A percentile compares a stretch with the other conserved stretches of the same genome.
Conservation (phyloP, 768 basidiomycete genomes). For the Sistotremastrum suecicum region DNA sequence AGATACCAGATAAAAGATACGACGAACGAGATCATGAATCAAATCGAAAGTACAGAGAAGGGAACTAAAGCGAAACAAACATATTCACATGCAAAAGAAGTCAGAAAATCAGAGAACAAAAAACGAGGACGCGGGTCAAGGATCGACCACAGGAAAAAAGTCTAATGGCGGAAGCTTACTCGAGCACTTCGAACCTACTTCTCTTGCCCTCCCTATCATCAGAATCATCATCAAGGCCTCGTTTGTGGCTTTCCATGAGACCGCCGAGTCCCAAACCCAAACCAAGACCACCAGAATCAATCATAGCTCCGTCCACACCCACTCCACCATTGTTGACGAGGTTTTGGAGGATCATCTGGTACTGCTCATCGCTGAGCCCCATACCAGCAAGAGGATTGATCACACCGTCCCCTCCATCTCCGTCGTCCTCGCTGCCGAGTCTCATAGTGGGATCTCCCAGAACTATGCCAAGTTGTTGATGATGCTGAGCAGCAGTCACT, state of each 20-base stretch:
- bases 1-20: too few species aligned
- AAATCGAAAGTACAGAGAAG: too few species aligned
- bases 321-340: constrained; percentile 32
- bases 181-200: constrained; percentile 46
- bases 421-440: constrained; percentile 20
- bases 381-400: constrained; percentile 79
- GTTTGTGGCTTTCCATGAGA: constrained; percentile 17
- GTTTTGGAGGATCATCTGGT: constrained; percentile 61
- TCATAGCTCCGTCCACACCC: constrained; percentile 5
- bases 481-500: constrained; percentile 17
- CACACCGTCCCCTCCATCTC: constrained; percentile 27
- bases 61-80: too few species aligned
- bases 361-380: constrained; percentile 84
- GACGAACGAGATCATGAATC: too few species aligned
- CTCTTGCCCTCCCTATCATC: constrained; percentile 37
- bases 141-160: too few species aligned
- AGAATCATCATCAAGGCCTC: constrained; percentile 21
- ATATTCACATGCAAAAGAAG: too few species aligned
- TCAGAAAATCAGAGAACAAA: too few species aligned
- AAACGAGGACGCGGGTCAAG: too few species aligned
- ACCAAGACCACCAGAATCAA: too few species aligned
- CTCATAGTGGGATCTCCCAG: too few species aligned
- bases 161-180: constrained; percentile 19
- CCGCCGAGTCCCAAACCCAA: constrained; percentile 11
- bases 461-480: too few species aligned